Evolutionary conservation across 2,329 filamentous ascomycete genomes (phyloP).

Genomic region (Huntiella moniliformis): DNA sequence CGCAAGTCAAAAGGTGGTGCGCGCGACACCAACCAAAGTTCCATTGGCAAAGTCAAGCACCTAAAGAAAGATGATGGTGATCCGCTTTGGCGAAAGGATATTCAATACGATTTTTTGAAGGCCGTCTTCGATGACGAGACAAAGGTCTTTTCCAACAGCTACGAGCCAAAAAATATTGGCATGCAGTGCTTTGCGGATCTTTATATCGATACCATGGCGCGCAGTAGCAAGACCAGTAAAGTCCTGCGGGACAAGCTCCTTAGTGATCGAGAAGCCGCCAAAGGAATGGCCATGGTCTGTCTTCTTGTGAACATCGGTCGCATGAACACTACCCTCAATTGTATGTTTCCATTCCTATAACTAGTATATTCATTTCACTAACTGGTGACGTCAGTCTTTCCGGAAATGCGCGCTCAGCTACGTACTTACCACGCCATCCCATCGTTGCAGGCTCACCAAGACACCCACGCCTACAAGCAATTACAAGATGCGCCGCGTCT

Average conservation of each 20-base stretch:
- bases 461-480: slow-evolving; percentile 92
- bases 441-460: slow-evolving; percentile 83
- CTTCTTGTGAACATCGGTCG: slow-evolving; percentile 88
- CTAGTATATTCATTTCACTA: background rate
- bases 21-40: slow-evolving; percentile 20
- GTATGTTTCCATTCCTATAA: slow-evolving; percentile 29
- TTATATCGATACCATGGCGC: slow-evolving; percentile 96
- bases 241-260: slow-evolving; percentile 92
- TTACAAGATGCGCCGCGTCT: slow-evolving; percentile 87
- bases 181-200: slow-evolving; percentile 80
- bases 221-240: slow-evolving; percentile 98
- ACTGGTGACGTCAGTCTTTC: slow-evolving; percentile 51
- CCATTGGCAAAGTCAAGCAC: slow-evolving; percentile 56
- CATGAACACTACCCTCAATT: slow-evolving; percentile 98
- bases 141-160: slow-evolving; percentile 77
- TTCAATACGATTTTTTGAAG: slow-evolving; percentile 71
- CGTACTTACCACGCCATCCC: slow-evolving; percentile 97
- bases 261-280: slow-evolving; percentile 75
- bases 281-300: slow-evolving; percentile 99
- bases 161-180: slow-evolving; percentile 40
- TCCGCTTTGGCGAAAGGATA: slow-evolving; percentile 71
- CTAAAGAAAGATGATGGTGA: slow-evolving; percentile 80
- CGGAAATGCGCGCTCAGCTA: slow-evolving; percentile 94
- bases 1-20: slow-evolving; percentile 15
- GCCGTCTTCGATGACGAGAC: slow-evolving; percentile 59